Conservation (phyloP, 169 alveolate species). For the Theileria equi region DNA sequence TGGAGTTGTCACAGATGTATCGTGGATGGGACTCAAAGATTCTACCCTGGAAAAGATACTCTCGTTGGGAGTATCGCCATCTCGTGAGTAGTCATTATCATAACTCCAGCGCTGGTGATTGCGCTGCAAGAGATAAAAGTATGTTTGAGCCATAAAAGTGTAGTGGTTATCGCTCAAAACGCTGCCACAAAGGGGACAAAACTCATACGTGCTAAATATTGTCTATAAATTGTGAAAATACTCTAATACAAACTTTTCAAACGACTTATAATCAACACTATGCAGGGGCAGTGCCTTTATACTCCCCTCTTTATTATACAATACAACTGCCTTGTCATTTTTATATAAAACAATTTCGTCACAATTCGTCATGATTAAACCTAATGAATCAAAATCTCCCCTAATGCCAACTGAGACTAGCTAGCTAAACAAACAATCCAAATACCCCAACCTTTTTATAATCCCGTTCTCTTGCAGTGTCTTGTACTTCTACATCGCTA, state of each 20-base stretch:
- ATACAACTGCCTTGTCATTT: slow-evolving; percentile 58
- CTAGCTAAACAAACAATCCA: too few species aligned
- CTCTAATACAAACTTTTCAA: slow-evolving; percentile 1
- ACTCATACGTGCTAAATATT: background rate
- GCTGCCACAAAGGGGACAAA: slow-evolving; percentile 59
- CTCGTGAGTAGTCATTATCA: background rate
- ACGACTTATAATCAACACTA: background rate
- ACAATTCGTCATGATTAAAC: slow-evolving; percentile 9
- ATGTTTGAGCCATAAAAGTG: slow-evolving; percentile 56
- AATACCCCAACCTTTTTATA: too few species aligned
- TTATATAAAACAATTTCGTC: slow-evolving; percentile 45
- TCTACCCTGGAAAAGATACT: too few species aligned
- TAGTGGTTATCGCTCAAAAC: slow-evolving; percentile 29
- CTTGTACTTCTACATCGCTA: too few species aligned
- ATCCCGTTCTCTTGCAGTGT: too few species aligned
- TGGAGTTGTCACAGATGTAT: background rate
- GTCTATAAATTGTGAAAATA: background rate
- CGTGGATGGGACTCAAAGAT: too few species aligned
- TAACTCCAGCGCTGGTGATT: background rate
- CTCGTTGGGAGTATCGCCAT: background rate
- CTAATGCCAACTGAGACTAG: too few species aligned
- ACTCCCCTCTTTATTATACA: slow-evolving; percentile 36
- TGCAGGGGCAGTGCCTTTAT: slow-evolving; percentile 42
- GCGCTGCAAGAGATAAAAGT: slow-evolving; percentile 56
- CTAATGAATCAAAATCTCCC: background rate